Base-by-base conservation (phyloP, 208 protist species). In the Herpetomonas samuelpessoai region DNA sequence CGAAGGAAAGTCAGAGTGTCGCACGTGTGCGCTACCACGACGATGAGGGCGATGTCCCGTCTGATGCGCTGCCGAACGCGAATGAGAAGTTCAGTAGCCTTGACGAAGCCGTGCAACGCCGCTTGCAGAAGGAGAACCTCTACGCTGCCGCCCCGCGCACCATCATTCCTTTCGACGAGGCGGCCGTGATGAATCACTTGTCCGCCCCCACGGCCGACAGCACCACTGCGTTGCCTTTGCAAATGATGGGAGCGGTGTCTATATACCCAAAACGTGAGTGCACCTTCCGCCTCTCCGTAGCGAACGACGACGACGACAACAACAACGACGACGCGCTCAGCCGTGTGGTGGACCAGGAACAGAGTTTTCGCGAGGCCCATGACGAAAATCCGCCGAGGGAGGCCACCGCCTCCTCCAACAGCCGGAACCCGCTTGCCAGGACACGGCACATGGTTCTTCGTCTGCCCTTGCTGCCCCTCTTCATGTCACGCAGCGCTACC, bases 391-490 rank as follows among this genome's bases (percentile, higher is more conserved):
- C 26, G 47, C 27, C 18, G 18, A 24, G n/a, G 26, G 25, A 28
- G 19, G 47, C 16, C 28, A 45, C 22, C 7, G 46, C 22, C n/a
- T n/a, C n/a, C n/a, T n/a, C n/a, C n/a, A n/a, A n/a, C n/a, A n/a
- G n/a, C n/a, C n/a, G n/a, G n/a, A 38, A 12, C 30, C n/a, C 25
- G n/a, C n/a, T 28, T 18, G 38, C 57, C 16, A 22, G 41, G 2
- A 50, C 68, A 1, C 47, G 31, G 18, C 57, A 41, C n/a, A 69
- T 82, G 54, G 27, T 38, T 3, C 54, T 81, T 25, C 39, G 53
- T 1, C 39, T 90, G 18, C 85, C 85, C 12, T 50, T 92, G 10
- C 60, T 87, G 27, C 85, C 85, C 10, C 44, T 87, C 22, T 76
- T 88, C 49, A 69, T 80, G 53, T 81, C 75, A 0, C 58, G 65